Conservation (phyloP, 805 yeast species). For the Metschnikowia anglica region DNA sequence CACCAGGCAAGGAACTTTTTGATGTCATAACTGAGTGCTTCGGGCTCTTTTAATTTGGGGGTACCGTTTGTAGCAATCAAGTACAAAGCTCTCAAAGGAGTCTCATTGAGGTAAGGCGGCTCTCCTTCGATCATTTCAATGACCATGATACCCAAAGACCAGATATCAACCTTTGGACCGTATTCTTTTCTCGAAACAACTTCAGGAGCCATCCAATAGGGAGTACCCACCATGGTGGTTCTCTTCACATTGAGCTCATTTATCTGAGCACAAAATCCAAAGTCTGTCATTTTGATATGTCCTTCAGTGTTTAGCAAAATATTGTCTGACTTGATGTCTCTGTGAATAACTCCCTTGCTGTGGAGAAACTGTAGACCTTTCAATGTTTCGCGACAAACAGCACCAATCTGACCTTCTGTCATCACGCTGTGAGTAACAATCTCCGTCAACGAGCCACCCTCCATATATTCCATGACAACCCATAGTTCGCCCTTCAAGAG, state of each 20-base stretch:
- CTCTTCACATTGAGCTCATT: conserved; percentile 80
- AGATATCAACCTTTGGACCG: conserved; percentile 94
- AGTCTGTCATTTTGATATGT: conserved; percentile 90
- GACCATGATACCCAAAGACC: conserved; percentile 98
- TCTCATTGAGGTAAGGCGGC: conserved; percentile 96
- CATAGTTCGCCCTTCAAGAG: conserved; percentile 76
- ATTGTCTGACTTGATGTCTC: conserved; percentile 96
- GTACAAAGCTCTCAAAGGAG: conserved; percentile 90
- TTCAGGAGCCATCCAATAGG: conserved; percentile 99
- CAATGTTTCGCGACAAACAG: conserved; percentile 89
- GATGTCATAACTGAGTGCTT: conserved; percentile 63
- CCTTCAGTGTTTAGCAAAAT: conserved; percentile 81
- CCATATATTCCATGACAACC: conserved; percentile 99
- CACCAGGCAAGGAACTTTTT: conserved; percentile 73
- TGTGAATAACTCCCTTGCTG: conserved; percentile 87
- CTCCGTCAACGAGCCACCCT: conserved; percentile 95
- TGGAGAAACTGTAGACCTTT: conserved; percentile 86
- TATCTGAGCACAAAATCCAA: conserved; percentile 92
- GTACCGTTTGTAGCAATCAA: conserved; percentile 96
- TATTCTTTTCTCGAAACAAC: conserved; percentile 93
- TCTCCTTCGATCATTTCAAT: conserved; percentile 99
- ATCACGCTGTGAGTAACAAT: conserved; percentile 86
- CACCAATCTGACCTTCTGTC: conserved; percentile 93
- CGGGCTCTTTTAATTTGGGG: conserved; percentile 89
- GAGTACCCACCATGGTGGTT: conserved; percentile 98